Evolutionary conservation across 139 green algal genomes (phyloP).

Genomic region (Edaphochlamys debaryana): DNA sequence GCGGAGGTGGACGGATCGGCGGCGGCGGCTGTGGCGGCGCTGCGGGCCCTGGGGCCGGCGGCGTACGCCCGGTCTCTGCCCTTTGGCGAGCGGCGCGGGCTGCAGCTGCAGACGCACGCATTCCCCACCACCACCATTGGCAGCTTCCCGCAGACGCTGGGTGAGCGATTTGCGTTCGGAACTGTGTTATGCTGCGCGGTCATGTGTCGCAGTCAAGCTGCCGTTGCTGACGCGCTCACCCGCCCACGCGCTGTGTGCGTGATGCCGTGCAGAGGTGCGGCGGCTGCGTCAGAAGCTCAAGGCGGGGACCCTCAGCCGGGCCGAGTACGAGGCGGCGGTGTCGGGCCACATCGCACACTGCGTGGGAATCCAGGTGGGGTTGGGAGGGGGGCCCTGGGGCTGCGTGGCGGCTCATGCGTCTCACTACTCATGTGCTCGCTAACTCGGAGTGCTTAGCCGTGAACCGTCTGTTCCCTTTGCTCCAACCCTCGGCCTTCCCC

Average conservation of each 20-base stretch:
- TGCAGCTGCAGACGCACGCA: conserved; percentile 69
- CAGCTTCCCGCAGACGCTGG: conserved; percentile 91
- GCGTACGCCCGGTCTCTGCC: conserved; percentile 62
- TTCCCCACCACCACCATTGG: conserved; percentile 93
- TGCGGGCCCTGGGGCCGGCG: conserved; percentile 14
- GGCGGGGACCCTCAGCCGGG: conserved; percentile 61
- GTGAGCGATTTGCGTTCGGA: too few species aligned
- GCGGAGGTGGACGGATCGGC: background rate
- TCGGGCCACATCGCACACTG: conserved; percentile 55
- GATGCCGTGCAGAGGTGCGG: conserved; percentile 46
- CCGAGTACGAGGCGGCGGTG: conserved; percentile 77
- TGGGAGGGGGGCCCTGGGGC: background rate
- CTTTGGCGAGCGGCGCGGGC: conserved; percentile 65
- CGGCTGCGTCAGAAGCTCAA: conserved; percentile 69
- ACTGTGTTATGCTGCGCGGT: too few species aligned
- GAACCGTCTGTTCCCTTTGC: too few species aligned
- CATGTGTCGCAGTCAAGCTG: too few species aligned
- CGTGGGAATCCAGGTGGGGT: conserved; percentile 44
- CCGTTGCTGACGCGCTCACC: too few species aligned
- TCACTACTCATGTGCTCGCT: conserved; percentile 73
- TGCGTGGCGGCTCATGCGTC: conserved; percentile 57
- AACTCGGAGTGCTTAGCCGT: too few species aligned
- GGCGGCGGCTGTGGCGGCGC: background rate
- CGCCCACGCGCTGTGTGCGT: too few species aligned
- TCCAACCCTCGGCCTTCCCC: too few species aligned